Base-by-base conservation (phyloP, 495 filamentous ascomycete species). In the Eremomyces bilateralis region DNA sequence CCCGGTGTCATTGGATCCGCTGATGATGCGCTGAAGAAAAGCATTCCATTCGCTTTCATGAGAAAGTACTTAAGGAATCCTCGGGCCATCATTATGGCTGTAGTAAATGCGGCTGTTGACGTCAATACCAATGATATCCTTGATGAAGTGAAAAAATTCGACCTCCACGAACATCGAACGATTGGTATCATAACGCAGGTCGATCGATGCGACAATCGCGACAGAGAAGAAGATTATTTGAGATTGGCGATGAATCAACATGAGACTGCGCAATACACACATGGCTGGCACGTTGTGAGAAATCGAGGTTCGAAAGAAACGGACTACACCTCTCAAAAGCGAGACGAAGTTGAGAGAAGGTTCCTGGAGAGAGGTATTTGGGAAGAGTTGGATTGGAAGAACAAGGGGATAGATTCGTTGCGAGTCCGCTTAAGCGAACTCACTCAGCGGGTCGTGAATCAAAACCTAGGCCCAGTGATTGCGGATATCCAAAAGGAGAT, bases 381-480 rank as follows among this genome's bases (percentile, higher is more conserved):
- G 65, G 42, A 34, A 29, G 35, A 48, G 1, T 31, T 73, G 3
- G 38, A 54, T 10, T 44, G 42, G 0, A 41, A 42, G 0, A 33
- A 43, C 20, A 39, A 67, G 1, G 70, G 76, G 1, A 57, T 77
- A 12, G 50, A 57, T 13, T 35, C 42, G 1, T 51, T 80, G 4
- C 51, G 64, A 24, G 34, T 33, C 0, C 56, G 65, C 4, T 53
- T 80, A 1, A 73, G 69, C 47, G 57, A 56, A 1, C 42, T 78
- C 1, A 57, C 80, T 0, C 50, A 67, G 4, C 62, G 76, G 8
- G 71, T 74, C 0, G 48, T 66, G 0, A 51, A 76, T 17, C 67
- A 74, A 24, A 61, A 69, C 20, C 43, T 67, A 15, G 69, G 69
- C 38, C 47, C 49, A n/a, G 49, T 56, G 0, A 80, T 80, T 34